phyloP scores from a whole-genome alignment of 345 rosid species.

The Aurinia saxatilis region DNA sequence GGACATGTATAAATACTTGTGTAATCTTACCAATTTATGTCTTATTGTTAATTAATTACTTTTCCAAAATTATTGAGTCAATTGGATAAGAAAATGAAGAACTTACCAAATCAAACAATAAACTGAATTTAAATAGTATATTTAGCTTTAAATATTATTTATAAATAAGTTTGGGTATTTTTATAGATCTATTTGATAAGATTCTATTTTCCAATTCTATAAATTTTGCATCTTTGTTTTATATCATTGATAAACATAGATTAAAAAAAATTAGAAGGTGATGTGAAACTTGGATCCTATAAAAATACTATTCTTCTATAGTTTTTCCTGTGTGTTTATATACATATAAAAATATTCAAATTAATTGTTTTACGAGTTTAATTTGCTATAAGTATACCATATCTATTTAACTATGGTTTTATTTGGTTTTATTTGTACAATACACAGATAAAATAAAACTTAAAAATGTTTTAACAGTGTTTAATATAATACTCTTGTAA shows the following conservation, averaged over 20 bases:
- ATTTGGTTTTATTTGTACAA: too few species aligned
- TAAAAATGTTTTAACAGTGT: too few species aligned
- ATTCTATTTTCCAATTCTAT: background rate
- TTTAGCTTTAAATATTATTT: background rate
- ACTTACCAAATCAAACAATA: background rate
- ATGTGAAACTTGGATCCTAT: background rate
- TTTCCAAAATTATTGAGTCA: background rate
- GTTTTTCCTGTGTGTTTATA: background rate
- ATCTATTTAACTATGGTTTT: too few species aligned
- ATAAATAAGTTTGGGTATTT: background rate
- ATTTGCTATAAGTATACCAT: too few species aligned
- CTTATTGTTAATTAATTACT: background rate
- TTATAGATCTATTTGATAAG: background rate
- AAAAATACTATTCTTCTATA: background rate
- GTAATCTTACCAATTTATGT: background rate
- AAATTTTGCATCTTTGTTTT: background rate
- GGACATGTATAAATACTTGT: slow-evolving; percentile 6
- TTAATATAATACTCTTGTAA: too few species aligned
- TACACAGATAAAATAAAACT: too few species aligned
- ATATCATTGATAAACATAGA: background rate
- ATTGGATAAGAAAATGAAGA: background rate
- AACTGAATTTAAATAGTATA: background rate
- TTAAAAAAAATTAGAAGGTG: background rate
- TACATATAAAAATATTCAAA: too few species aligned
- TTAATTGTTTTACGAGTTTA: too few species aligned